These are phyloP conservation scores for Euphorbia pulcherrima DNA, from an alignment of 345 rosid species.

Conservation along the genomic window DNA sequence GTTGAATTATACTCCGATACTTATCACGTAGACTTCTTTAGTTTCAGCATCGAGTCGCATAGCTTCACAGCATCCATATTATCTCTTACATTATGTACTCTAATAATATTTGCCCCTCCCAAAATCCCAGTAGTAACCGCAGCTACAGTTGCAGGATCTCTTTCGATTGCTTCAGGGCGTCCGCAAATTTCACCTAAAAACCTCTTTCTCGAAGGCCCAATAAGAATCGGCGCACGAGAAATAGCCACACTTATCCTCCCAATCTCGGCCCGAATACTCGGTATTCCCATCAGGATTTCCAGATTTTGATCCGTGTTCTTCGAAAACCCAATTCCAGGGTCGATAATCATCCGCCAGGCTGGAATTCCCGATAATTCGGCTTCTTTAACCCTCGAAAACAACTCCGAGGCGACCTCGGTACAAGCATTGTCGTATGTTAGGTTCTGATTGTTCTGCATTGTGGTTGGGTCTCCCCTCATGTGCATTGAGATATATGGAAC, in stretches of 20 bases:
- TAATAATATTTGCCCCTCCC: constrained; percentile 80
- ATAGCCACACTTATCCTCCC: constrained; percentile 60
- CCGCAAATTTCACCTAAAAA: constrained; percentile 77
- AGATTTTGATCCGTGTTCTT: constrained; percentile 66
- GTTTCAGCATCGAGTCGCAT: constrained; percentile 66
- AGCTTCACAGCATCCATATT: constrained; percentile 70
- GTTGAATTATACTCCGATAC: not conserved
- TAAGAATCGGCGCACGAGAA: constrained; percentile 66
- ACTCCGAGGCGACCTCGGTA: constrained; percentile 65
- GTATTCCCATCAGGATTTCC: constrained; percentile 59
- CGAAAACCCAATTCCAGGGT: constrained; percentile 91
- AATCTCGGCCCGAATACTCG: constrained; percentile 54
- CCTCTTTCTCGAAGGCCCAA: constrained; percentile 85
- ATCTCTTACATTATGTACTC: constrained; percentile 77
- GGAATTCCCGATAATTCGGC: constrained; percentile 81
- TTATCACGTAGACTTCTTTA: constrained; percentile 10
- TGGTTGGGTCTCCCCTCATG: constrained; percentile 89
- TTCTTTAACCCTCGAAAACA: constrained; percentile 46
- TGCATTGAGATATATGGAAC: constrained; percentile 87
- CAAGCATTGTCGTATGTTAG: constrained; percentile 63
- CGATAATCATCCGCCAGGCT: constrained; percentile 82
- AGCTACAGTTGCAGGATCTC: constrained; percentile 88
- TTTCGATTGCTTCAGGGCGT: constrained; percentile 53
- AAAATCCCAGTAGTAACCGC: constrained; percentile 59
- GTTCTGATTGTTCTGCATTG: constrained; percentile 77